phyloP scores from a whole-genome alignment of 768 basidiomycete genomes.

The Leccinum subgranulosum region DNA sequence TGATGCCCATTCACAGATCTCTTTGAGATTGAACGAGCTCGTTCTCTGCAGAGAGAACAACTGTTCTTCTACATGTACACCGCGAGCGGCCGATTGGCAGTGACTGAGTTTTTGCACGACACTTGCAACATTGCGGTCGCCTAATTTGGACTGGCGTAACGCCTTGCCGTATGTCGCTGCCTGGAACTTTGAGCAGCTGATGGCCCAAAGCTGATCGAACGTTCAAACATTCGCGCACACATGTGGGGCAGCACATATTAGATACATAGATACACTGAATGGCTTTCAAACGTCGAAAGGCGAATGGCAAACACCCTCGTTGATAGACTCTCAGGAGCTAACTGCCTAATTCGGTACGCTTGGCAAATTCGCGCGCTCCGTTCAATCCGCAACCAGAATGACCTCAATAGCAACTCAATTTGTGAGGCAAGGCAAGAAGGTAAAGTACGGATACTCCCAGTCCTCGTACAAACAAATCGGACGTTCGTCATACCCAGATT shows the following conservation, averaged over 20 bases:
- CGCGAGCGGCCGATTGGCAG: neutral
- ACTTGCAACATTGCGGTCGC: neutral
- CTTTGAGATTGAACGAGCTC: neutral
- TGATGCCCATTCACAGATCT: no score
- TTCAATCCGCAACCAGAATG: slow-evolving; percentile 23
- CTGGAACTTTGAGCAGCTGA: neutral
- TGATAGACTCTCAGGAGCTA: neutral
- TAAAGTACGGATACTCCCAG: slow-evolving; percentile 3
- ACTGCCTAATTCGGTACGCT: neutral
- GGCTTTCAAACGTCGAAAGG: neutral
- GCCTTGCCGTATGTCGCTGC: no score
- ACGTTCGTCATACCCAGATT: slow-evolving; percentile 49
- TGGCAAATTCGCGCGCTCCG: neutral
- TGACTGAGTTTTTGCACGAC: neutral
- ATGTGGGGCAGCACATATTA: neutral
- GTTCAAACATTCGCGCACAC: neutral
- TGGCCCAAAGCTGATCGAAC: neutral
- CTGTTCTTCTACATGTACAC: no score
- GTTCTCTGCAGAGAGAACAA: no score
- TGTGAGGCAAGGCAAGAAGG: slow-evolving; percentile 47
- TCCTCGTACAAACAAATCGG: neutral
- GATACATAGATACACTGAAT: neutral
- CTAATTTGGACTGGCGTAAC: neutral
- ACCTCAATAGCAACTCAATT: slow-evolving; percentile 38
- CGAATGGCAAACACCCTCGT: neutral